Evolutionary conservation across 805 yeast species (phyloP).

Genomic region (Lipomyces mesembrius): DNA sequence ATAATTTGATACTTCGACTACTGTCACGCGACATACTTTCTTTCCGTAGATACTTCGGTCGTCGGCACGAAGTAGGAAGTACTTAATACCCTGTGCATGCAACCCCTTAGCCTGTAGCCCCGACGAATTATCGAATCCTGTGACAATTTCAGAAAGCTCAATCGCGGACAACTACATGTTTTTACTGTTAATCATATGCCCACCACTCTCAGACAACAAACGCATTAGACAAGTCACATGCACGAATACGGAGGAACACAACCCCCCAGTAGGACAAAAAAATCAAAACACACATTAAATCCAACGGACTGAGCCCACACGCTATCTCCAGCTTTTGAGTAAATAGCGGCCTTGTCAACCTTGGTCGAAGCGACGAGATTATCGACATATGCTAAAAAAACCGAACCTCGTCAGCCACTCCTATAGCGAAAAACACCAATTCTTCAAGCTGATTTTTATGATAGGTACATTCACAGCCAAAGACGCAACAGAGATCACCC

Average conservation of each 20-base stretch:
- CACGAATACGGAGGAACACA: slow-evolving; percentile 26
- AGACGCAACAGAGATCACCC: background rate
- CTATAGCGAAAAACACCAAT: background rate
- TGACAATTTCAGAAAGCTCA: slow-evolving; percentile 75
- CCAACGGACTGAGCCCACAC: slow-evolving; percentile 87
- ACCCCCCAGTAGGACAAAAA: background rate
- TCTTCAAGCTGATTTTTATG: background rate
- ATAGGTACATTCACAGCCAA: no score
- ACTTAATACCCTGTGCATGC: slow-evolving; percentile 82
- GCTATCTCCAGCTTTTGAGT: slow-evolving; percentile 92
- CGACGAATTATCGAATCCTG: slow-evolving; percentile 79
- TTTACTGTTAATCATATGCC: background rate
- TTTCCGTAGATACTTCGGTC: slow-evolving; percentile 94
- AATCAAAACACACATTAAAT: slow-evolving; percentile 47
- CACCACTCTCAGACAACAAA: no score
- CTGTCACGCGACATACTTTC: slow-evolving; percentile 46
- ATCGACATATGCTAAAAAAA: slow-evolving; percentile 82
- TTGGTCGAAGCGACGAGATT: slow-evolving; percentile 85
- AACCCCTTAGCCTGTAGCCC: slow-evolving; percentile 83
- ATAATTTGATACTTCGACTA: background rate
- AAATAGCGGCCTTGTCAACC: slow-evolving; percentile 89
- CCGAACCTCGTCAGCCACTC: background rate
- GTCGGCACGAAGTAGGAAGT: slow-evolving; percentile 86
- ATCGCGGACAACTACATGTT: slow-evolving; percentile 55
- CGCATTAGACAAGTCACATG: background rate